phyloP scores from a whole-genome alignment of 1,284 basidiomycete genomes.

The Somion occarium region DNA sequence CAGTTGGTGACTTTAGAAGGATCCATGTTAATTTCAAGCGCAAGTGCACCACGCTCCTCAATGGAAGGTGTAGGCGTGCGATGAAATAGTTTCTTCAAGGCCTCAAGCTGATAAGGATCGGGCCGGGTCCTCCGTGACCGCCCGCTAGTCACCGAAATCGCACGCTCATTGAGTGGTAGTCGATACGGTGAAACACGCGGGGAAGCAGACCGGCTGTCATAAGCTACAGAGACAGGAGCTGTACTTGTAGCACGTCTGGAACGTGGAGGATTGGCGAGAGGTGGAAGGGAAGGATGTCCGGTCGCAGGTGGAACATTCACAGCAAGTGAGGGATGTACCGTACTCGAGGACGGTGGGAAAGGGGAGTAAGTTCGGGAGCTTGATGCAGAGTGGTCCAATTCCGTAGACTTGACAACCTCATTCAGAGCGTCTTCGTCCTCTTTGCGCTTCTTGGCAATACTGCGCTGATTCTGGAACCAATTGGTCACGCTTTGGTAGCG shows the following conservation, averaged over 20 bases:
- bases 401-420: slow-evolving; percentile 10
- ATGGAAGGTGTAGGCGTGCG: slow-evolving; percentile 73
- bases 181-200: slow-evolving; percentile 31
- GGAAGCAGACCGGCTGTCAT: slow-evolving; percentile 25
- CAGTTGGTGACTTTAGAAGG: slow-evolving; percentile 80
- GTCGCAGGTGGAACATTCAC: slow-evolving; percentile 23
- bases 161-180: slow-evolving; percentile 21
- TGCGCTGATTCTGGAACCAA: slow-evolving; percentile 82
- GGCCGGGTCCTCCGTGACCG: slow-evolving; percentile 67
- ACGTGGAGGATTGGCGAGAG: slow-evolving; percentile 11
- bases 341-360: slow-evolving; percentile 32
- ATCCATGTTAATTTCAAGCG: slow-evolving; percentile 74
- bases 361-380: slow-evolving; percentile 40
- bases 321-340: slow-evolving; percentile 23
- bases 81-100: slow-evolving; percentile 61
- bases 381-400: slow-evolving; percentile 16
- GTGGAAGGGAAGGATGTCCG: slow-evolving; percentile 21
- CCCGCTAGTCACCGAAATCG: slow-evolving; percentile 19
- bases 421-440: slow-evolving; percentile 37
- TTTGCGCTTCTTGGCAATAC: slow-evolving; percentile 62
- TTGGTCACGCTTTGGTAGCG: slow-evolving; percentile 73
- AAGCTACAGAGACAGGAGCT: slow-evolving; percentile 16
- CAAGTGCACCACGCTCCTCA: slow-evolving; percentile 68
- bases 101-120: slow-evolving; percentile 70
- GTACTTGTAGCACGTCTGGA: slow-evolving; percentile 24